Base-by-base conservation (phyloP, 2,329 filamentous ascomycete species). In the Aspergillus sp. region DNA sequence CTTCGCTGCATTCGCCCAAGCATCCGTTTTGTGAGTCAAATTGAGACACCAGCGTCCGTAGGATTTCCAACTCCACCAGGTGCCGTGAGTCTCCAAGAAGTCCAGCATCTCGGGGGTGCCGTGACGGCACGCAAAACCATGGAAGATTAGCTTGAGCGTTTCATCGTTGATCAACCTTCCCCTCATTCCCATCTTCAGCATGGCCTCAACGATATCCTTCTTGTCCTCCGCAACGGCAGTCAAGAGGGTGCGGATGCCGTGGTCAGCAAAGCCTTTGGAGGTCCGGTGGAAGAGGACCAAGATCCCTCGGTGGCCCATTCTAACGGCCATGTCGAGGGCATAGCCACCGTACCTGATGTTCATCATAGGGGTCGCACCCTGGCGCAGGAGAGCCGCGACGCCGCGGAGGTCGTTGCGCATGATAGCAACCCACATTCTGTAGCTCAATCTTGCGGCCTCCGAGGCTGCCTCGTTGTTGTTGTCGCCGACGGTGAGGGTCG, bases 171-270 rank as follows among this genome's bases (percentile, higher is more conserved):
- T 58, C 35, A 14, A 31, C 50, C 24, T 63, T 49, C 1, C 62
- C 62, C 39, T 44, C 24, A 64, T 52, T 2, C 62, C 63, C 51
- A 63, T 58, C 11, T 66, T 59, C 31, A 66, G 31, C 17, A 66
- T 11, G 0, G 50, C 54, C 11, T 27, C 52, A 39, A 64, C 57
- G n/a, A 63, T 53, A 5, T 49, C 56, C 2, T 45, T 37, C 8
- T 23, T 50, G 8, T 57, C 50, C 3, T 40, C 27, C 14, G 31
- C 45, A 14, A 66, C 56, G 17, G 60, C 60, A 11, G 57, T 45
- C 2, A 63, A 35, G 6, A 64, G 44, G 33, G 56, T 44, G 14
- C 51, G 35, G 8, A 59, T 19, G 3, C 62, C 63, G 7, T 17
- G 27, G 9, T 23, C 31, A n/a, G 40, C 17, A 2, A 14, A 15